Base-by-base conservation (phyloP, 331 rosid genomes). In the Rosa hybrid region DNA sequence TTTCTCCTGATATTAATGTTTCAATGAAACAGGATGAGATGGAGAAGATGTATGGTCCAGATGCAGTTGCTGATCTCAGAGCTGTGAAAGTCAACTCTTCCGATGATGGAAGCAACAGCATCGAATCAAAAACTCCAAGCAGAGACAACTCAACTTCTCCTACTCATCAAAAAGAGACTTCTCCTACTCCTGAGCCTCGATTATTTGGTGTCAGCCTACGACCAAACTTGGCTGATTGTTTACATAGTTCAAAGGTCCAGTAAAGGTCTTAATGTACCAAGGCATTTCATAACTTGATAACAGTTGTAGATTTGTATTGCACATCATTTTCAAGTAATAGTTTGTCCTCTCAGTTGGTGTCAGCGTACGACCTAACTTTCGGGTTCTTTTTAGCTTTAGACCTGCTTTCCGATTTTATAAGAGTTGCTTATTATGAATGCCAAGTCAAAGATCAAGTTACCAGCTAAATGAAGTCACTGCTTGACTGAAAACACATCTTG, bases 31-130 rank as follows among this genome's bases (percentile, higher is more conserved):
- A 91, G 92, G 85, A 84, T 64, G 90, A 88, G 54, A 74, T 88
- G 72, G 59, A 84, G 74, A 25, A 78, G 81, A 73, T n/a, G 51
- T 76, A 85, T 75, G 91, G 90, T 57, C 39, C 74, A 56, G 90
- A 86, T 53, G 84, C 89, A 82, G 78, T 89, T 68, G 70, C 85
- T 12, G 89, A 88, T 79, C 59, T 89, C 49, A 56, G 80, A 87
- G 82, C 75, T 74, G 21, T 49, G 75, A 82, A 79, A 76, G 85
- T 86, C 46, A 74, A 81, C 72, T 34, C 51, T 16, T 78, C 38
- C 67, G 50, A 64, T 12, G 77, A 39, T 0, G 3, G 64, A 84
- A 75, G 73, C 78, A 41, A 53, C 48, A 13, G 23, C 70, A 42
- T 48, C 8, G 75, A 57, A 67, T 51, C 65, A 14, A 27, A 72